Evolutionary conservation across 768 basidiomycete genomes (phyloP).

Genomic region (Aureoboletus auriporus): DNA sequence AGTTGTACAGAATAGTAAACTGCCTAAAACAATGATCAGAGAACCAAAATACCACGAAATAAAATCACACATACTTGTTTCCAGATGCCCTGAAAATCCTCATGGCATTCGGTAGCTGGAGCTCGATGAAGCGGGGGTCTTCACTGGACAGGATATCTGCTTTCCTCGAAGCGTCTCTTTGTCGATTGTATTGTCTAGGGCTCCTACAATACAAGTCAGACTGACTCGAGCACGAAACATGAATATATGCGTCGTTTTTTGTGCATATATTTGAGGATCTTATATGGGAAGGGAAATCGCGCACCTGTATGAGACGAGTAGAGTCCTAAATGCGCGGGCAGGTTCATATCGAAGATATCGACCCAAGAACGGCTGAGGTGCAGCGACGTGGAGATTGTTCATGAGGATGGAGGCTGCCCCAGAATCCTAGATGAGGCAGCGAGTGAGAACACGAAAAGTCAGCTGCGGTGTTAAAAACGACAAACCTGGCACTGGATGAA

Average conservation of each 20-base stretch:
- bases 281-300: conserved; percentile 5
- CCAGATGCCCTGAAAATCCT: conserved; percentile 50
- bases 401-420: conserved; percentile 56
- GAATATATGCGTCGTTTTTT: conserved; percentile 20
- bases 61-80: conserved; percentile 42
- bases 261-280: conserved; percentile 12
- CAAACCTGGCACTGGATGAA: conserved; percentile 83
- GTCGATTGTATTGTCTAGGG: conserved; percentile 21
- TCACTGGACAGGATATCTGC: conserved; percentile 8
- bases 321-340: conserved; percentile 69
- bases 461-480: neutral
- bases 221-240: neutral
- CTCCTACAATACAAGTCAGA: conserved; percentile 13
- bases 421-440: conserved; percentile 42
- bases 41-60: neutral
- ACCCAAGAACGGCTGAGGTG: conserved; percentile 66
- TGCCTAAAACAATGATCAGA: conserved; percentile 23
- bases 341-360: conserved; percentile 72
- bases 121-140: conserved; percentile 32
- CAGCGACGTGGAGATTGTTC: conserved; percentile 49
- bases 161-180: conserved; percentile 13
- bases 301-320: conserved; percentile 74
- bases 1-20: conserved; percentile 50
- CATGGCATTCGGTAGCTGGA: conserved; percentile 58
- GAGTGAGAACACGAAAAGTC: neutral